A percentile compares a stretch with the other conserved stretches of the same genome.
Conservation (phyloP, 345 rosid species). For the Euphorbia pulcherrima region DNA sequence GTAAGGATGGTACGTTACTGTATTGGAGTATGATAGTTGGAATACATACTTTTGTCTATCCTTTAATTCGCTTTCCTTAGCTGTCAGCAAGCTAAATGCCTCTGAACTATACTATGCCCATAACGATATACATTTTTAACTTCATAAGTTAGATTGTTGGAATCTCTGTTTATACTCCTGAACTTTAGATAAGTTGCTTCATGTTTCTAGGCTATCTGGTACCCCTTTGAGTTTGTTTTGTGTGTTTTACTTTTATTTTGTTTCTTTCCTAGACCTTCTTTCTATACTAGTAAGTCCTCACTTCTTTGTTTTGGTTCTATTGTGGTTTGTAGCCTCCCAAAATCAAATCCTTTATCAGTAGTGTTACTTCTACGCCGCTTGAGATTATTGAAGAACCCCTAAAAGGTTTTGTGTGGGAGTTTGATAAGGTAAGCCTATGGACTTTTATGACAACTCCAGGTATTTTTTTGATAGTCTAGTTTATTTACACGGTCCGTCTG, state of each 20-base stretch:
- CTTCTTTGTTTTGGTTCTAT: background rate
- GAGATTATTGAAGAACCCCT: slow-evolving; percentile 78
- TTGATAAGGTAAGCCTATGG: slow-evolving; percentile 60
- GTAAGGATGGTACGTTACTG: background rate
- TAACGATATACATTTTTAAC: background rate
- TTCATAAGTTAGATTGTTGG: background rate
- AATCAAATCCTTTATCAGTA: slow-evolving; percentile 72
- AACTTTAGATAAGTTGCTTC: background rate
- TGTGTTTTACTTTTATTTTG: background rate
- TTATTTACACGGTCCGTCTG: slow-evolving; percentile 17
- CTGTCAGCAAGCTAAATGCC: background rate
- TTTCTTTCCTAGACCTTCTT: background rate
- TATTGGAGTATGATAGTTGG: background rate
- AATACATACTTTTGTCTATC: background rate
- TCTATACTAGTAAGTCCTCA: slow-evolving; percentile 1
- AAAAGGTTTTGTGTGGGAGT: slow-evolving; percentile 81
- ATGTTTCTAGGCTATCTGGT: background rate
- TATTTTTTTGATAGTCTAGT: background rate
- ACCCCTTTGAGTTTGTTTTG: background rate
- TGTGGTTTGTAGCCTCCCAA: slow-evolving; percentile 67
- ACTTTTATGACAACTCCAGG: slow-evolving; percentile 9
- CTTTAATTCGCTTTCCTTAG: background rate
- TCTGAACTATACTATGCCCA: background rate
- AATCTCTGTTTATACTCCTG: too few species aligned
- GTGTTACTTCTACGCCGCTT: slow-evolving; percentile 57